Percentiles rank a stretch among this genome's conserved stretches.
phyloP scores from a whole-genome alignment of 2,329 filamentous ascomycete genomes.

The Cladosporium colombiae region DNA sequence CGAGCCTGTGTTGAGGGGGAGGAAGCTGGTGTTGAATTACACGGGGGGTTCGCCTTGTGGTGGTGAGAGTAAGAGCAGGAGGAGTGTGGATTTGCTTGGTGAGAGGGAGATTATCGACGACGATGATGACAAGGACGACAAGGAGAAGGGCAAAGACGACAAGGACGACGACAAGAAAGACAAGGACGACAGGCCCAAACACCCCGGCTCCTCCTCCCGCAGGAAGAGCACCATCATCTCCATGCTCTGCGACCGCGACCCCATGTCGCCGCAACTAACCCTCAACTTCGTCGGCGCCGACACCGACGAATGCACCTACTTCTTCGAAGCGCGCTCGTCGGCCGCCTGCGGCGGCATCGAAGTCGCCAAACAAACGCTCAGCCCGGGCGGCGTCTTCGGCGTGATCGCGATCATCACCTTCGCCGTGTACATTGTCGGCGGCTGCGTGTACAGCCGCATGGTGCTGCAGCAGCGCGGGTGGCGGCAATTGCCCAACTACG shows the following conservation, averaged over 20 bases:
- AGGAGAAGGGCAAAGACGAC: constrained; percentile 37
- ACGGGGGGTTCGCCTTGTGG: constrained; percentile 53
- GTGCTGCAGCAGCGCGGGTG: constrained; percentile 93
- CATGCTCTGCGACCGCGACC: constrained; percentile 87
- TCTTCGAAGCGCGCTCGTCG: constrained; percentile 86
- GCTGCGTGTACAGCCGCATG: constrained; percentile 92
- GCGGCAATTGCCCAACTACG: constrained; percentile 93
- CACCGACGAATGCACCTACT: constrained; percentile 89
- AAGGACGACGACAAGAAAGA: constrained; percentile 37
- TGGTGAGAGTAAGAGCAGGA: constrained; percentile 34
- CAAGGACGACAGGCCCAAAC: constrained; percentile 34
- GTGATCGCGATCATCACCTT: constrained; percentile 79
- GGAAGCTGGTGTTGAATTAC: constrained; percentile 60
- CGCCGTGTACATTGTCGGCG: constrained; percentile 85
- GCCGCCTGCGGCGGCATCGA: constrained; percentile 78
- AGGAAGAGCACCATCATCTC: constrained; percentile 86
- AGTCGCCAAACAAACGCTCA: constrained; percentile 59
- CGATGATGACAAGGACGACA: constrained; percentile 36
- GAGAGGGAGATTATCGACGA: constrained; percentile 44
- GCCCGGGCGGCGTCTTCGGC: constrained; percentile 76
- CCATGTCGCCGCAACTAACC: constrained; percentile 65
- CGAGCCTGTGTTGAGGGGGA: constrained; percentile 61
- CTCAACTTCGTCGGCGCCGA: constrained; percentile 80
- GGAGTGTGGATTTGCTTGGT: constrained; percentile 29
- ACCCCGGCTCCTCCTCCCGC: constrained; percentile 55